phyloP scores from a whole-genome alignment of 1,139 yeast species.

The Kluyveromyces sp. region DNA sequence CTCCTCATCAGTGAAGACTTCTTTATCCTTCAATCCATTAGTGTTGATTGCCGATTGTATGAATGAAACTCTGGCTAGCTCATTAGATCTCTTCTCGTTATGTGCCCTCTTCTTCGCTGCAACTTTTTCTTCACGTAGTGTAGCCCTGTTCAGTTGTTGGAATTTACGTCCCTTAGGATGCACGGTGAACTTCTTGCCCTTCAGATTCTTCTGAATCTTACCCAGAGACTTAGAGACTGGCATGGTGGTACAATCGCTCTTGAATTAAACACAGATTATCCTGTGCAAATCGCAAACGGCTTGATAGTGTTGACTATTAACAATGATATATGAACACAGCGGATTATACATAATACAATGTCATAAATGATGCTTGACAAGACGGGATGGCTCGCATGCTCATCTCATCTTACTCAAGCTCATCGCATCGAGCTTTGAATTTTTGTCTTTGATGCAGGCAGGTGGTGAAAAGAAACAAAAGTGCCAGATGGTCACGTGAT shows the following conservation, averaged over 20 bases:
- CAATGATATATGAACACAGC: too few species aligned
- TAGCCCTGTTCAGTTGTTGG: conserved; percentile 78
- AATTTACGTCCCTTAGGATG: conserved; percentile 89
- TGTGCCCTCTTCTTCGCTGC: conserved; percentile 49
- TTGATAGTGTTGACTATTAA: neutral
- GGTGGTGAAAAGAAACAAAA: neutral
- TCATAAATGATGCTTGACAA: too few species aligned
- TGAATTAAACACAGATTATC: neutral
- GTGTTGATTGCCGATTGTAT: conserved; percentile 56
- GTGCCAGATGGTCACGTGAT: conserved; percentile 1
- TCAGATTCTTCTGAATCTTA: conserved; percentile 63
- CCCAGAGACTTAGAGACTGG: conserved; percentile 68
- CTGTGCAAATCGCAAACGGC: too few species aligned
- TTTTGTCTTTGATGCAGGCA: neutral
- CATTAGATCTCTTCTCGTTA: conserved; percentile 53
- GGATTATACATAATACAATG: too few species aligned
- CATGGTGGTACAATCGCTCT: conserved; percentile 38
- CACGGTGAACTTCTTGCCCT: conserved; percentile 44
- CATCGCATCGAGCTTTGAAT: neutral
- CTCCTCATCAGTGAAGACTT: conserved; percentile 47
- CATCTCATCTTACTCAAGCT: neutral
- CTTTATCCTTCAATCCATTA: conserved; percentile 38
- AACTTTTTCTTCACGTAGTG: conserved; percentile 69
- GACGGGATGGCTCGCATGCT: too few species aligned
- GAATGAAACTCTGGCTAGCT: conserved; percentile 48